Conservation (phyloP, 805 yeast species). For the Jamesozyma hellenica region DNA sequence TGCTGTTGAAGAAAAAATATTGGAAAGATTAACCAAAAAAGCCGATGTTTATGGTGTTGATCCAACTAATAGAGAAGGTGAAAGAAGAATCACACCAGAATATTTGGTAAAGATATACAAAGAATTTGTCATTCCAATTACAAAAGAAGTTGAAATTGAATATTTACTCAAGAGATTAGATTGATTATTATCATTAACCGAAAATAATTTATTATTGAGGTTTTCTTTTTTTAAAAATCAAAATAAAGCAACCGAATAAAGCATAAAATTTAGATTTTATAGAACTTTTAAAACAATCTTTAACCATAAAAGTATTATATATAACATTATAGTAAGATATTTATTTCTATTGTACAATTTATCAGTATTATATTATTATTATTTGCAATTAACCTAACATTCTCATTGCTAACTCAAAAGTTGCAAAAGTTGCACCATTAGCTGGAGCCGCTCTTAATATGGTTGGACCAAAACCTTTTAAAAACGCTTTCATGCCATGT, state of each 20-base stretch:
- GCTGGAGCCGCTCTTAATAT: constrained; percentile 96
- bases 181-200: no score
- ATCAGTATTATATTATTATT: no score
- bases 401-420: constrained; percentile 87
- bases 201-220: not conserved
- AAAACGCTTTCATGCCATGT: constrained; percentile 66
- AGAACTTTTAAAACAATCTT: not conserved
- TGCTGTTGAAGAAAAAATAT: constrained; percentile 76
- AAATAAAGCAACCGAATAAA: no score
- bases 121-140: constrained; percentile 83
- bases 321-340: no score
- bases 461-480: constrained; percentile 87
- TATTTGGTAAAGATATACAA: constrained; percentile 73
- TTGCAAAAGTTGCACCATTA: constrained; percentile 92
- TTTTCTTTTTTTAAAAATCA: no score
- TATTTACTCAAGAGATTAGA: constrained; percentile 78
- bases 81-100: constrained; percentile 73
- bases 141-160: constrained; percentile 91
- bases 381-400: constrained; percentile 36
- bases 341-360: not conserved
- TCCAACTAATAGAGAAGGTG: constrained; percentile 66
- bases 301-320: no score
- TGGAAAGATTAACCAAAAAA: constrained; percentile 67
- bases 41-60: constrained; percentile 84
- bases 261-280: no score